A percentile compares a stretch with the other conserved stretches of the same genome.
phyloP scores from a whole-genome alignment of 1,284 basidiomycete genomes.

The Anthracocystis panici-leucophaei region DNA sequence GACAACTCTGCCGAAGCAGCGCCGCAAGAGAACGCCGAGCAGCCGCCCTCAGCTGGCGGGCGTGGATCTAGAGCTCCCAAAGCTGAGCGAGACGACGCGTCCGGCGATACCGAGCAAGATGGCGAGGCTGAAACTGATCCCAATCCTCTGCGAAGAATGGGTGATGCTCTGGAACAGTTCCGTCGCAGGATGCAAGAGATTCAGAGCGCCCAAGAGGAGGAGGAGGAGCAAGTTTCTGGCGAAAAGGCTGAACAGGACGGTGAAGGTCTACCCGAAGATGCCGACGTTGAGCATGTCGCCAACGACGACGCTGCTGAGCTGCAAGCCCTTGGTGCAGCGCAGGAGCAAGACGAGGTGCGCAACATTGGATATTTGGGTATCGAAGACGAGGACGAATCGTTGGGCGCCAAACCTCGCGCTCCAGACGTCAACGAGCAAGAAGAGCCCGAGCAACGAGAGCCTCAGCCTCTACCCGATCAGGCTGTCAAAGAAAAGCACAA shows the following conservation, averaged over 20 bases:
- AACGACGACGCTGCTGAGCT: slow-evolving; percentile 79
- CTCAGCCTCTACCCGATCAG: slow-evolving; percentile 55
- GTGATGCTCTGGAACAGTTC: slow-evolving; percentile 87
- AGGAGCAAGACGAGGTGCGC: slow-evolving; percentile 75
- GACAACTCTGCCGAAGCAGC: slow-evolving; percentile 63
- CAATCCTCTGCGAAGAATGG: slow-evolving; percentile 83
- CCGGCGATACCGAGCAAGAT: slow-evolving; percentile 41
- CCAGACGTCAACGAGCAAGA: slow-evolving; percentile 34
- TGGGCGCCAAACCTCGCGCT: slow-evolving; percentile 69
- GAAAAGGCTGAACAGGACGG: slow-evolving; percentile 72
- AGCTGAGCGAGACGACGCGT: slow-evolving; percentile 24
- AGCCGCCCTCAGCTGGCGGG: slow-evolving; percentile 26
- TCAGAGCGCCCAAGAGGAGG: slow-evolving; percentile 73
- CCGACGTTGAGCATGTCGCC: slow-evolving; percentile 83
- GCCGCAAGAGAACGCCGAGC: slow-evolving; percentile 67
- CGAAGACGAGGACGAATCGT: slow-evolving; percentile 59
- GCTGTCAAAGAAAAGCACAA: slow-evolving; percentile 67
- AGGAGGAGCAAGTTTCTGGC: slow-evolving; percentile 55
- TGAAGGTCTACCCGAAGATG: slow-evolving; percentile 70
- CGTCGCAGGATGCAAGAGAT: slow-evolving; percentile 87
- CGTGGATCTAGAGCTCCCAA: slow-evolving; percentile 24
- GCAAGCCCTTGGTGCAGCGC: slow-evolving; percentile 89
- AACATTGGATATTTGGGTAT: slow-evolving; percentile 74
- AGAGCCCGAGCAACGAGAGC: slow-evolving; percentile 28
- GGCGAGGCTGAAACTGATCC: slow-evolving; percentile 56